Percentiles rank a stretch among this genome's conserved stretches.
phyloP scores from a whole-genome alignment of 2,329 filamentous ascomycete species.

The Myriosclerotinia curreyana region DNA sequence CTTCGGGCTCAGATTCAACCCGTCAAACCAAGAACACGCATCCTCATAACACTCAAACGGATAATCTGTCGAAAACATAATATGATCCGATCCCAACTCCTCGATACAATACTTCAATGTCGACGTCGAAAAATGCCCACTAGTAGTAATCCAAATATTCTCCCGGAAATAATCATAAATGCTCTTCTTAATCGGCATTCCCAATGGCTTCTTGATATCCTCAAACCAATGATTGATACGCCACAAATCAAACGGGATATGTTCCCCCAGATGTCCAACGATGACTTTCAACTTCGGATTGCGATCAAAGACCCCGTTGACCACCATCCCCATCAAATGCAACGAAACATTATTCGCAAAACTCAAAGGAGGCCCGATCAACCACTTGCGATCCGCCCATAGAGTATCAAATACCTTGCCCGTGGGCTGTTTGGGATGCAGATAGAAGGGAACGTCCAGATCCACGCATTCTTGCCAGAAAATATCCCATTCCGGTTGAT shows the following conservation, averaged over 20 bases:
- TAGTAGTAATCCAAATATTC: constrained; percentile 57
- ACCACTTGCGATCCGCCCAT: constrained; percentile 57
- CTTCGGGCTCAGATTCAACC: constrained; percentile 40
- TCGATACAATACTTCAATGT: constrained; percentile 50
- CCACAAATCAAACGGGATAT: constrained; percentile 50
- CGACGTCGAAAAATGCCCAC: constrained; percentile 53
- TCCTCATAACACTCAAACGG: constrained; percentile 50
- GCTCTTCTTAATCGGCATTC: constrained; percentile 43
- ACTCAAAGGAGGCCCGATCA: constrained; percentile 56
- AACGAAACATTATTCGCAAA: constrained; percentile 59
- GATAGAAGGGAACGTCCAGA: constrained; percentile 62
- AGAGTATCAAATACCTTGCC: constrained; percentile 56
- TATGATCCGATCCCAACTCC: constrained; percentile 49
- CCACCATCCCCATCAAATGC: constrained; percentile 52
- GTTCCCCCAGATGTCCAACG: constrained; percentile 50
- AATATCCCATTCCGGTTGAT: constrained; percentile 56
- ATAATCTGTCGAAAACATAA: constrained; percentile 54
- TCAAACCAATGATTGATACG: constrained; percentile 55
- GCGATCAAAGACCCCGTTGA: constrained; percentile 51
- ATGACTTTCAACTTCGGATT: constrained; percentile 47
- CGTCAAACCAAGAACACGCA: constrained; percentile 44
- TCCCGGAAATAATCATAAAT: constrained; percentile 52
- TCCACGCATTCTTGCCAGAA: constrained; percentile 59
- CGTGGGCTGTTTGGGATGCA: constrained; percentile 57
- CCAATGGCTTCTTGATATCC: constrained; percentile 47